Evolutionary conservation across 805 yeast species (phyloP).

Genomic region (Wickerhamiella kurtzmanii): DNA sequence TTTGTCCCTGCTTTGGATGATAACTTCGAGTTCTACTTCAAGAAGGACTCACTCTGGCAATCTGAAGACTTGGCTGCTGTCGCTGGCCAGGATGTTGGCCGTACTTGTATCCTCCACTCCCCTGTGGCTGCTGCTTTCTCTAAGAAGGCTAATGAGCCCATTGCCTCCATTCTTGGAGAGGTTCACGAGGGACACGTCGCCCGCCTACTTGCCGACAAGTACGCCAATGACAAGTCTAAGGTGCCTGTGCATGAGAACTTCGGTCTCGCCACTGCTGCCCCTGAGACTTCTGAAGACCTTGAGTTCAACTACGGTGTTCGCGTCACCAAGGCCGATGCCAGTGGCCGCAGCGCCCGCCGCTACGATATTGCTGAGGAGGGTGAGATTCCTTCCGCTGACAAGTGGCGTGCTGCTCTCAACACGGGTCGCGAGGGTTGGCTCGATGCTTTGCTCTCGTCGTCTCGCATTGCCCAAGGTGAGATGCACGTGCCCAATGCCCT

Average conservation of each 20-base stretch:
- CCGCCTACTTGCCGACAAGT: constrained; percentile 46
- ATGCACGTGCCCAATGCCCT: constrained; percentile 70
- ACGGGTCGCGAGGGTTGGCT: constrained; percentile 77
- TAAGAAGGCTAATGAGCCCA: constrained; percentile 79
- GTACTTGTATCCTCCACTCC: constrained; percentile 98
- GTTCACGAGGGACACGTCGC: constrained; percentile 84
- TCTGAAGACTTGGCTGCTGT: constrained; percentile 94
- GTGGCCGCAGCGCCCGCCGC: background rate
- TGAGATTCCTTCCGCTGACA: constrained; percentile 28
- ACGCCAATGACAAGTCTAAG: constrained; percentile 51
- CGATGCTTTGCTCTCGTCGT: constrained; percentile 71
- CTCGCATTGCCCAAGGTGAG: constrained; percentile 72
- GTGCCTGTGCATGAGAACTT: constrained; percentile 87
- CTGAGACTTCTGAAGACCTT: constrained; percentile 20
- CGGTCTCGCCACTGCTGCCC: constrained; percentile 45
- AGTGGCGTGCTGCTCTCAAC: constrained; percentile 73
- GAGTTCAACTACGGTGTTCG: constrained; percentile 25
- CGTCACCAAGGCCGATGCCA: constrained; percentile 14
- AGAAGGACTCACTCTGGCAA: constrained; percentile 98
- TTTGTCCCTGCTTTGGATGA: constrained; percentile 92
- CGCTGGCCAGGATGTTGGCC: constrained; percentile 87
- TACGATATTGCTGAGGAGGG: background rate
- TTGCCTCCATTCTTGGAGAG: constrained; percentile 73
- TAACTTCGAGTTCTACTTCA: constrained; percentile 89
- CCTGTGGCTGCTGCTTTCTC: constrained; percentile 96